phyloP scores from a whole-genome alignment of 2,329 filamentous ascomycete genomes.

The Trichophyton simii region DNA sequence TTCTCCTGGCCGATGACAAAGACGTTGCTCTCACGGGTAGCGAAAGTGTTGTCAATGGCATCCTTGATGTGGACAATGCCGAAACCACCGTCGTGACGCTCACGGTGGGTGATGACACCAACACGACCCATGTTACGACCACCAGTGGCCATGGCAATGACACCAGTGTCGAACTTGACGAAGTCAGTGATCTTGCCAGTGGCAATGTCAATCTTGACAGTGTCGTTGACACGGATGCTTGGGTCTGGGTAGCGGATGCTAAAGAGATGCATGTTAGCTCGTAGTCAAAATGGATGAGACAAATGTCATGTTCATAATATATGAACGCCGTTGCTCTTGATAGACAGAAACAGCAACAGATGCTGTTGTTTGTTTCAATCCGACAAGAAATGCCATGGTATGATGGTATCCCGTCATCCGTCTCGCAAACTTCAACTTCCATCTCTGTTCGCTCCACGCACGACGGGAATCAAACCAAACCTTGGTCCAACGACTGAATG shows the following conservation, averaged over 20 bases:
- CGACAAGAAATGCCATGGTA: slow-evolving; percentile 13
- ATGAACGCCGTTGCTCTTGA: slow-evolving; percentile 4
- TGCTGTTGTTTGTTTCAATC: background rate
- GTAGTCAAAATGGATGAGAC: slow-evolving; percentile 9
- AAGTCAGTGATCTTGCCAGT: slow-evolving; percentile 98
- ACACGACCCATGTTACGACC: slow-evolving; percentile 99
- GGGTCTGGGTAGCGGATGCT: slow-evolving; percentile 99
- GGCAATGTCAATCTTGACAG: slow-evolving; percentile 94
- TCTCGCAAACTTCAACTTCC: background rate
- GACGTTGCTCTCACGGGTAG: slow-evolving; percentile 98
- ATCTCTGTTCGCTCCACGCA: slow-evolving; percentile 1
- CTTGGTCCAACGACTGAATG: slow-evolving; percentile 99
- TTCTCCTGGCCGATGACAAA: slow-evolving; percentile 98
- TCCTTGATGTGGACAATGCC: slow-evolving; percentile 99
- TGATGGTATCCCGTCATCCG: slow-evolving; percentile 1
- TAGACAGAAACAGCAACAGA: slow-evolving; percentile 17
- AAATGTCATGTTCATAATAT: background rate
- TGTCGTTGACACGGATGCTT: slow-evolving; percentile 98
- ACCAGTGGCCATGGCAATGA: slow-evolving; percentile 96
- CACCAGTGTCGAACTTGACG: slow-evolving; percentile 97
- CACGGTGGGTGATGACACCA: slow-evolving; percentile 99
- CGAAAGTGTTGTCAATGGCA: slow-evolving; percentile 99
- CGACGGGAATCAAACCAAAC: slow-evolving; percentile 58
- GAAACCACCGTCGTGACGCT: slow-evolving; percentile 99
- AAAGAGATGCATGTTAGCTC: slow-evolving; percentile 28